Evolutionary conservation across 805 yeast species (phyloP).

Genomic region (Nakazawaea ishiwadae): DNA sequence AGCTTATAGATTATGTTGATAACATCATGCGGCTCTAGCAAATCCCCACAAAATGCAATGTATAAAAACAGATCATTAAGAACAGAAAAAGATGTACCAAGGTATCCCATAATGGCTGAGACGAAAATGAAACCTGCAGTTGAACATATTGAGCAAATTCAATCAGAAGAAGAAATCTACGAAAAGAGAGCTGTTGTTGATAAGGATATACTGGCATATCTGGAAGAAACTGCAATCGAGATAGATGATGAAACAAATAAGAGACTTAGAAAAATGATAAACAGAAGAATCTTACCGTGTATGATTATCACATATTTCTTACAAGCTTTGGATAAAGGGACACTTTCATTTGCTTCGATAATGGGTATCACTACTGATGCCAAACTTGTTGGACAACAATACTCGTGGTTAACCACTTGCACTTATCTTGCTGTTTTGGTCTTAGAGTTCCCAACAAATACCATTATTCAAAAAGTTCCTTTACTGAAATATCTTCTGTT

Average conservation of each 20-base stretch:
- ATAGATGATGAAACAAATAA: conserved; percentile 23
- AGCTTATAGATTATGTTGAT: too few relatives aligned
- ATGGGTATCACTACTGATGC: conserved; percentile 21
- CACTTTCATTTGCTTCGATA: conserved; percentile 27
- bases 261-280: conserved; percentile 20
- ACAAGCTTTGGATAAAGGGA: conserved; percentile 59
- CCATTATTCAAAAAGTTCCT: conserved; percentile 31
- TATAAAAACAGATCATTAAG: too few relatives aligned
- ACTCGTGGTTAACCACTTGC: conserved; percentile 19
- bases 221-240: conserved; percentile 16
- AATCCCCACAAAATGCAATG: too few relatives aligned
- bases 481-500: conserved; percentile 28
- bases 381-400: conserved; percentile 23
- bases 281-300: conserved; percentile 37
- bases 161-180: not conserved
- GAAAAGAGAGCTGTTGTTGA: not conserved
- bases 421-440: conserved; percentile 35
- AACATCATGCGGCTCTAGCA: too few relatives aligned
- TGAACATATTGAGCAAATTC: not conserved
- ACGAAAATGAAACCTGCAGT: conserved; percentile 3
- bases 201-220: conserved; percentile 1
- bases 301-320: conserved; percentile 39
- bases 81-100: too few relatives aligned
- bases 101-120: too few relatives aligned
- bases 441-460: conserved; percentile 31